Evolutionary conservation across 306 rosid genomes (phyloP).

Genomic region (Cucurbita maxima): DNA sequence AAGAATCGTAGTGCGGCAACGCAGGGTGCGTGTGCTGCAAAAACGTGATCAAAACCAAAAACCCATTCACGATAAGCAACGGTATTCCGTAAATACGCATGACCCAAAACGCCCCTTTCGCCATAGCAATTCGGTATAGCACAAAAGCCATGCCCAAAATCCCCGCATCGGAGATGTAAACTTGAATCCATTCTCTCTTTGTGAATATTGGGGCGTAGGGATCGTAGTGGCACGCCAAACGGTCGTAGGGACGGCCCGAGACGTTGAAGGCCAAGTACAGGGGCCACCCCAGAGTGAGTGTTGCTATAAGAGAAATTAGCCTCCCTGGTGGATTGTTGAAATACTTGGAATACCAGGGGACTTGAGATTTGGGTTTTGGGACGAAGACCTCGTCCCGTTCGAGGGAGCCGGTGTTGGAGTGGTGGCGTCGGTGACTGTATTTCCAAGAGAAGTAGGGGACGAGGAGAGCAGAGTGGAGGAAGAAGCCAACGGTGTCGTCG

Average conservation of each 20-base stretch:
- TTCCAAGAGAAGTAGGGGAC: slow-evolving; percentile 84
- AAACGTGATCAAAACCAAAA: slow-evolving; percentile 52
- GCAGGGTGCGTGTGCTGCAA: slow-evolving; percentile 70
- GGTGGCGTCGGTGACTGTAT: slow-evolving; percentile 60
- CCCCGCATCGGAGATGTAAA: slow-evolving; percentile 33
- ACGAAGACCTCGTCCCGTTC: slow-evolving; percentile 65
- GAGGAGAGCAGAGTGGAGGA: slow-evolving; percentile 44
- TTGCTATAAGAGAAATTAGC: slow-evolving; percentile 15
- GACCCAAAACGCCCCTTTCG: slow-evolving; percentile 41
- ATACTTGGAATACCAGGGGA: slow-evolving; percentile 30
- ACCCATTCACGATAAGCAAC: slow-evolving; percentile 46
- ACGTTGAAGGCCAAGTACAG: slow-evolving; percentile 48
- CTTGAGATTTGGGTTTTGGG: slow-evolving; percentile 35
- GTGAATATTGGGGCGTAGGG: slow-evolving; percentile 55
- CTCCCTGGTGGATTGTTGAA: slow-evolving; percentile 48
- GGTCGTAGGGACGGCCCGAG: slow-evolving; percentile 36
- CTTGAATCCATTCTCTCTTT: slow-evolving; percentile 24
- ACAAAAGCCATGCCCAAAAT: slow-evolving; percentile 13
- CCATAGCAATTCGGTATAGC: slow-evolving; percentile 18
- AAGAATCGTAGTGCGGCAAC: slow-evolving; percentile 52
- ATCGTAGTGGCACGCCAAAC: slow-evolving; percentile 46
- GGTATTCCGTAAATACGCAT: slow-evolving; percentile 43
- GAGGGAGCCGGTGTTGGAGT: slow-evolving; percentile 59
- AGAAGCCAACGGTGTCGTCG: slow-evolving; percentile 46
- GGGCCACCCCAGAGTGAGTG: slow-evolving; percentile 62